Evolutionary conservation across 1,284 basidiomycete species (phyloP).

Genomic region (Phylloporus sp.): DNA sequence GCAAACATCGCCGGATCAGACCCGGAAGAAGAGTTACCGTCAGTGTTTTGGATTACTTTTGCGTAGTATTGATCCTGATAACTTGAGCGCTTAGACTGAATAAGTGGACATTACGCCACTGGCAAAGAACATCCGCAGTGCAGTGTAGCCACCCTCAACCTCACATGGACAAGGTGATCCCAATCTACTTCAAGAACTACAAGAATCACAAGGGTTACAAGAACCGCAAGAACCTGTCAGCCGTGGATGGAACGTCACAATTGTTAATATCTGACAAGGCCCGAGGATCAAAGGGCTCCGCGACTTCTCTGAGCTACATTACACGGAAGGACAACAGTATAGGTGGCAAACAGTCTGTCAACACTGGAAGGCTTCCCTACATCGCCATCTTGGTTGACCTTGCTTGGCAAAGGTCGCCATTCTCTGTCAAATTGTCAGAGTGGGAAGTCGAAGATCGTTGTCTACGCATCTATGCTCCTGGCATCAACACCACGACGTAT

Average conservation of each 20-base stretch:
- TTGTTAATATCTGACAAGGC: too few species aligned
- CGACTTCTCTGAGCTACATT: not conserved
- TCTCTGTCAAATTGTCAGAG: constrained; percentile 2
- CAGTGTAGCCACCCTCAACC: constrained; percentile 18
- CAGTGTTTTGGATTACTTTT: not conserved
- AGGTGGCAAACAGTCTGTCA: not conserved
- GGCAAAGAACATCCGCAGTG: constrained; percentile 20
- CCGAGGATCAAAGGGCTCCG: not conserved
- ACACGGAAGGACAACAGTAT: not conserved
- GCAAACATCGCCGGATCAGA: not conserved
- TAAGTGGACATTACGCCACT: constrained; percentile 15
- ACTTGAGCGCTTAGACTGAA: not conserved
- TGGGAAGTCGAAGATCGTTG: constrained; percentile 1
- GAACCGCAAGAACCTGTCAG: too few species aligned
- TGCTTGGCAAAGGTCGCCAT: not conserved
- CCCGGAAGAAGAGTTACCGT: not conserved
- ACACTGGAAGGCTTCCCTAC: constrained; percentile 1
- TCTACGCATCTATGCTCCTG: constrained; percentile 13
- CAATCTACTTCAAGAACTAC: constrained; percentile 22
- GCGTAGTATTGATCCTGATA: not conserved
- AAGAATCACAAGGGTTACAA: too few species aligned
- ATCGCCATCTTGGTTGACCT: constrained; percentile 23
- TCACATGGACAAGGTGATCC: constrained; percentile 15
- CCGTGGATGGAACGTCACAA: too few species aligned
- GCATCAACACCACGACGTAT: constrained; percentile 8